Base-by-base conservation (phyloP, 2,329 filamentous ascomycete genomes). In the Dactylella cylindrospora region DNA sequence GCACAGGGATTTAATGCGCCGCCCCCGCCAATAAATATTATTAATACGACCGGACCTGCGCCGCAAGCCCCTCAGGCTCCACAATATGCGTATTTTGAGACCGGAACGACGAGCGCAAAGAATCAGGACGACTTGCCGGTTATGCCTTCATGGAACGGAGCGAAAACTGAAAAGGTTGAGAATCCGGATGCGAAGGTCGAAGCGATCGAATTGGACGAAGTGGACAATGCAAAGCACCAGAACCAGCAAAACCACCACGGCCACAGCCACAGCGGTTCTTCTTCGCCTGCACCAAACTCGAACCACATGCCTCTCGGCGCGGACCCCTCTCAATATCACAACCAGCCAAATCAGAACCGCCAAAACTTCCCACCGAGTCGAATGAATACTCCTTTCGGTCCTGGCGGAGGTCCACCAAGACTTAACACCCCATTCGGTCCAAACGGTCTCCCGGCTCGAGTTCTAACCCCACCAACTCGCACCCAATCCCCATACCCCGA, bases 101-200 rank as follows among this genome's bases (percentile, higher is more conserved):
- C 40, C 13, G 41, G 55, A 2, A 65, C 54, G 19, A 54, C 49
- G 9, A 36, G n/a, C n/a, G 32, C 50, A 17, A 54, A 62, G 35
- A 36, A 57, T 28, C 61, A 59, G 9, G 66, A 69, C 28, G 67
- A 67, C 13, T 49, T 69, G 3, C 68, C 67, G 5, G 49, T 65
- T n/a, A 69, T 69, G 68, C 68, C 68, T n/a, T 65, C 66, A 1
- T 57, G 67, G 41, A 67, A 68, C 40, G 61, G 54, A 9, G 36
- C 64, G 3, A 61, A 68, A 25, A 57, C 38, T 17, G 55, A 66
- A 47, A 65, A 64, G 49, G 53, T 69, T 13, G 64, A 67, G 25
- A 49, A 64, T n/a, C 36, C 51, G 1, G 46, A 39, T 10, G 55
- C 52, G 6, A 54, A 64, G 26, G 57, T 62, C 13, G 59, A 64